Conservation (phyloP, 2,329 filamentous ascomycete genomes). For the Venturia nashicola region DNA sequence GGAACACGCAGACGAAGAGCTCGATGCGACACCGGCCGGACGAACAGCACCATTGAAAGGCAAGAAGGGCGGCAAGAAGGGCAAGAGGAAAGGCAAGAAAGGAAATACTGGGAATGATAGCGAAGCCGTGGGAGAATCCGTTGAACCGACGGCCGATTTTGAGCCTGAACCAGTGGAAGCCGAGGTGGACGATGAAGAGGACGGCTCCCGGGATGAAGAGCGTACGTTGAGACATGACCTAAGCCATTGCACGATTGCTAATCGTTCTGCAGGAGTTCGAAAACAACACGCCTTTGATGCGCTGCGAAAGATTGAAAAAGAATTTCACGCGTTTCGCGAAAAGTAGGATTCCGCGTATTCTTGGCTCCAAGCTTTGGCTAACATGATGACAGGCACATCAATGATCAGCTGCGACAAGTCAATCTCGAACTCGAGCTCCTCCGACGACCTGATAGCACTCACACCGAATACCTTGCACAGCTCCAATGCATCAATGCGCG, state of each 20-base stretch:
- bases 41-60: conserved; percentile 21
- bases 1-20: conserved; percentile 14
- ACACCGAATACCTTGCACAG: conserved; percentile 85
- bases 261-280: conserved; percentile 47
- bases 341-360: conserved; percentile 37
- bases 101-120: conserved; percentile 18
- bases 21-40: conserved; percentile 15
- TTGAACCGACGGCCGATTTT: conserved; percentile 18
- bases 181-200: conserved; percentile 32
- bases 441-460: conserved; percentile 48
- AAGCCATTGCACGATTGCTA: neutral
- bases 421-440: conserved; percentile 55
- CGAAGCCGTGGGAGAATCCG: conserved; percentile 12
- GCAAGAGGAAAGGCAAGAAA: conserved; percentile 33
- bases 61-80: conserved; percentile 30
- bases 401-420: conserved; percentile 72
- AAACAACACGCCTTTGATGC: conserved; percentile 72
- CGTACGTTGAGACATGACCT: conserved; percentile 14
- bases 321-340: conserved; percentile 77
- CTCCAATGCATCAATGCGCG: conserved; percentile 75
- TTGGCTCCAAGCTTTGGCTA: neutral
- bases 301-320: conserved; percentile 69
- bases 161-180: conserved; percentile 28
- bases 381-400: conserved; percentile 37
- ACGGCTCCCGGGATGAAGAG: conserved; percentile 24